Evolutionary conservation across 164 flowering plant species (phyloP).

Genomic region (Kalanchoe fedtschenkoi): DNA sequence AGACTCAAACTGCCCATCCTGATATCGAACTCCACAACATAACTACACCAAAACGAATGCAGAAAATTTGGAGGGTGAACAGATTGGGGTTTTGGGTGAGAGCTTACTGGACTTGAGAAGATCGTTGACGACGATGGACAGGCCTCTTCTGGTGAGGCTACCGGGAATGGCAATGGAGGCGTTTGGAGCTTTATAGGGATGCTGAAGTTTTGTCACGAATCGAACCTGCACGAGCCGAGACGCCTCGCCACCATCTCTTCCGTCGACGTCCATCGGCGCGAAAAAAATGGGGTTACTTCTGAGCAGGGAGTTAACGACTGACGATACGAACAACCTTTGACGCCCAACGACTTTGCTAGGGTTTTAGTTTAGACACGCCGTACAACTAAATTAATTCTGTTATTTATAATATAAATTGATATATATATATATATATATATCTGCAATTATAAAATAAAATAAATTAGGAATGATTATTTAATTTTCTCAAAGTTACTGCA

Average conservation of each 20-base stretch:
- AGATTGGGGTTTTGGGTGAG: neutral
- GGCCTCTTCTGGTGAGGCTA: conserved; percentile 54
- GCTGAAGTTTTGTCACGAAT: conserved; percentile 62
- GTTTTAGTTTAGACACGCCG: neutral
- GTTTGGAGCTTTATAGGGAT: conserved; percentile 44
- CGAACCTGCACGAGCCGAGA: conserved; percentile 60
- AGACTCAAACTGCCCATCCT: too few relatives aligned
- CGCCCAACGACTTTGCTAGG: neutral
- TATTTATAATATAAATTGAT: too few relatives aligned
- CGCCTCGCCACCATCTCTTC: conserved; percentile 29
- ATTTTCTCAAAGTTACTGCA: too few relatives aligned
- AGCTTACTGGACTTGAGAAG: conserved; percentile 48
- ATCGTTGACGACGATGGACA: conserved; percentile 65
- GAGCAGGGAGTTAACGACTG: too few relatives aligned
- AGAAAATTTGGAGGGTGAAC: neutral
- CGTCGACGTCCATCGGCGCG: neutral
- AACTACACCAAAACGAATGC: neutral
- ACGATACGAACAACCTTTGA: neutral
- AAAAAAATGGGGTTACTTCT: too few relatives aligned
- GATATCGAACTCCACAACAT: neutral
- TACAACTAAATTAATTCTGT: neutral
- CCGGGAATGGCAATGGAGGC: conserved; percentile 70
- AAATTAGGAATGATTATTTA: too few relatives aligned
- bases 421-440: too few relatives aligned
- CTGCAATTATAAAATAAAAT: too few relatives aligned